These are phyloP conservation scores for Massarina eburnea DNA, from an alignment of 2,329 filamentous ascomycete genomes.

Conservation along the genomic window DNA sequence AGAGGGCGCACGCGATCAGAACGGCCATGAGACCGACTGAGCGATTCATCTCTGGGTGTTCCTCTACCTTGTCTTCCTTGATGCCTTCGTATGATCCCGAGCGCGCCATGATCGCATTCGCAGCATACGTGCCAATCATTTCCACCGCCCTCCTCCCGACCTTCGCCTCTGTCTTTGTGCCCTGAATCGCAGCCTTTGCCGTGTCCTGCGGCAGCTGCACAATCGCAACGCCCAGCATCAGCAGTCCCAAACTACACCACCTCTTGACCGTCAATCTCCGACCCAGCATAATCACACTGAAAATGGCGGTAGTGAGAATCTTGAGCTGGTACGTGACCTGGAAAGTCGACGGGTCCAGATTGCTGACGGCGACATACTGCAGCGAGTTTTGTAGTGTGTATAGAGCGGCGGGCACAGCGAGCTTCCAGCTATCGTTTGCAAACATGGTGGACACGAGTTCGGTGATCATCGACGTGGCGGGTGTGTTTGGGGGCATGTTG, in stretches of 20 bases:
- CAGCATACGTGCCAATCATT: conserved; percentile 62
- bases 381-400: conserved; percentile 94
- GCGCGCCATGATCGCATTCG: conserved; percentile 54
- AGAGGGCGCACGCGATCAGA: conserved; percentile 74
- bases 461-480: conserved; percentile 76
- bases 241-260: conserved; percentile 77
- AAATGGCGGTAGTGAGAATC: conserved; percentile 86
- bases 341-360: conserved; percentile 89
- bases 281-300: conserved; percentile 77
- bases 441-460: conserved; percentile 82
- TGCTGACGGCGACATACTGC: conserved; percentile 88
- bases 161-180: conserved; percentile 56
- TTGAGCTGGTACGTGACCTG: conserved; percentile 94
- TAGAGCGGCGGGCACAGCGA: conserved; percentile 82
- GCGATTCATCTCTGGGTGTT: conserved; percentile 68
- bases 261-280: conserved; percentile 69
- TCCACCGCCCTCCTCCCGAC: conserved; percentile 76
- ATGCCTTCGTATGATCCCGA: conserved; percentile 93
- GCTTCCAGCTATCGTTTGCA: conserved; percentile 88
- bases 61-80: conserved; percentile 59
- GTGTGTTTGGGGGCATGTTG: conserved; percentile 74
- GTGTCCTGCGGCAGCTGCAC: conserved; percentile 74
- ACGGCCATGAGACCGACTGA: conserved; percentile 79
- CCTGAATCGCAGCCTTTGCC: conserved; percentile 57
- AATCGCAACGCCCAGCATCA: conserved; percentile 80